Evolutionary conservation across 805 yeast genomes (phyloP).

Genomic region (Dipodascopsis uninucleata): DNA sequence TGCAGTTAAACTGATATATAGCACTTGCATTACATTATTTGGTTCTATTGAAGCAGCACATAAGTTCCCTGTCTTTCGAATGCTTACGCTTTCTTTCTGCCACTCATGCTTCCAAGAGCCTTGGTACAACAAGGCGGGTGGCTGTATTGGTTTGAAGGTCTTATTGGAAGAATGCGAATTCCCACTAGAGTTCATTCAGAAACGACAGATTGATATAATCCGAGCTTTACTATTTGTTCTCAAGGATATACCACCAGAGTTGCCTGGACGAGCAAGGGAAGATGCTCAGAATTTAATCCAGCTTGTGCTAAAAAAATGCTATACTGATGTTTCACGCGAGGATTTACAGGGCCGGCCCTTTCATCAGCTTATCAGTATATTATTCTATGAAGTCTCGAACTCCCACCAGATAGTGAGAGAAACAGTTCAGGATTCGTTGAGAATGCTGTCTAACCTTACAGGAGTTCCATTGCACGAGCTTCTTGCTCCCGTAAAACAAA

Average conservation of each 20-base stretch:
- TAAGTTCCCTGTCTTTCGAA: constrained; percentile 69
- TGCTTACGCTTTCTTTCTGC: constrained; percentile 74
- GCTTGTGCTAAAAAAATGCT: constrained; percentile 62
- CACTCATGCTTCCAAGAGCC: constrained; percentile 90
- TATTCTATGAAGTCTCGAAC: constrained; percentile 89
- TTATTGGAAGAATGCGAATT: constrained; percentile 64
- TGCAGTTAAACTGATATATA: constrained; percentile 59
- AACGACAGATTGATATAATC: constrained; percentile 77
- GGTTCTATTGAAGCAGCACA: constrained; percentile 64
- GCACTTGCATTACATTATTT: constrained; percentile 61
- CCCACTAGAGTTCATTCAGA: constrained; percentile 68
- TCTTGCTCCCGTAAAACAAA: constrained; percentile 76
- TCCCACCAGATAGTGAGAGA: constrained; percentile 78
- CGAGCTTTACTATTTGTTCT: constrained; percentile 85
- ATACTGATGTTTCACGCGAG: constrained; percentile 55
- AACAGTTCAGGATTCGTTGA: constrained; percentile 70
- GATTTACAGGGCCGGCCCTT: constrained; percentile 68
- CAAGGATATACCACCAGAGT: constrained; percentile 84
- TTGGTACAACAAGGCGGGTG: constrained; percentile 82
- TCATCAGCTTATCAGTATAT: constrained; percentile 77
- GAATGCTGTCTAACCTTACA: constrained; percentile 65
- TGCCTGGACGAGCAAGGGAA: constrained; percentile 72
- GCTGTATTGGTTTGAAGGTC: constrained; percentile 75
- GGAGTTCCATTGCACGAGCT: constrained; percentile 66
- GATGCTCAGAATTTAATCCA: constrained; percentile 67